phyloP scores from a whole-genome alignment of 805 yeast species.

The Cyberlindnera maclurae region DNA sequence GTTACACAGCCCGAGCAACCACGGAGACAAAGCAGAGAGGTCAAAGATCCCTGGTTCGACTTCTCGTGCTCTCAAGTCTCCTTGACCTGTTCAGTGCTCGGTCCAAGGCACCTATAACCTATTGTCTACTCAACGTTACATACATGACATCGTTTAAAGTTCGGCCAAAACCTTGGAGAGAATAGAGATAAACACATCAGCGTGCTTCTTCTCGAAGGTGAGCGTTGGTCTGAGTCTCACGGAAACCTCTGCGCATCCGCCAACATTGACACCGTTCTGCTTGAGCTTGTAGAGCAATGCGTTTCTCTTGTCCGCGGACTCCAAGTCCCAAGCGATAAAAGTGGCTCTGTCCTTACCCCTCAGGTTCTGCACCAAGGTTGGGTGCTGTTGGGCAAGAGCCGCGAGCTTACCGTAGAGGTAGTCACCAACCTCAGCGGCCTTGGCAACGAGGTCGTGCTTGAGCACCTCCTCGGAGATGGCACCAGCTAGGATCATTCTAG shows the following conservation, averaged over 20 bases:
- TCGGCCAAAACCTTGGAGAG: constrained; percentile 30
- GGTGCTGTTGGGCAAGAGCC: constrained; percentile 45
- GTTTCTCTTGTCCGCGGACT: constrained; percentile 49
- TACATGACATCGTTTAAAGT: constrained; percentile 6
- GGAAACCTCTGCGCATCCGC: constrained; percentile 77
- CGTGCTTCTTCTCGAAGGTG: constrained; percentile 74
- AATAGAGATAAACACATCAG: constrained; percentile 51
- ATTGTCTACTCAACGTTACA: too few relatives aligned
- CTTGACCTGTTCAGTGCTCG: too few relatives aligned
- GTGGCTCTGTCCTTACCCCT: constrained; percentile 75
- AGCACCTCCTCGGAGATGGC: constrained; percentile 62
- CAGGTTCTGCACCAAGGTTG: constrained; percentile 44
- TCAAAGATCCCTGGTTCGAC: too few relatives aligned
- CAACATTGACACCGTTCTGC: constrained; percentile 65
- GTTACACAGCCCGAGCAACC: too few relatives aligned
- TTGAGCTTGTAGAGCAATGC: constrained; percentile 54
- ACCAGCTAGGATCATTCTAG: constrained; percentile 68
- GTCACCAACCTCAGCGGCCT: constrained; percentile 56
- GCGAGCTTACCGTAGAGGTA: constrained; percentile 56
- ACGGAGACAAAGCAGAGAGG: too few relatives aligned
- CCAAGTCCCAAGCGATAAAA: constrained; percentile 75
- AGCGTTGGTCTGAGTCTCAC: constrained; percentile 78
- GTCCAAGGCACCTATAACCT: too few relatives aligned
- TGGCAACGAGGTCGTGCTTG: constrained; percentile 49
- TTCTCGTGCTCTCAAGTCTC: too few relatives aligned